phyloP scores from a whole-genome alignment of 768 basidiomycete species.

The Boletus rex-veris region DNA sequence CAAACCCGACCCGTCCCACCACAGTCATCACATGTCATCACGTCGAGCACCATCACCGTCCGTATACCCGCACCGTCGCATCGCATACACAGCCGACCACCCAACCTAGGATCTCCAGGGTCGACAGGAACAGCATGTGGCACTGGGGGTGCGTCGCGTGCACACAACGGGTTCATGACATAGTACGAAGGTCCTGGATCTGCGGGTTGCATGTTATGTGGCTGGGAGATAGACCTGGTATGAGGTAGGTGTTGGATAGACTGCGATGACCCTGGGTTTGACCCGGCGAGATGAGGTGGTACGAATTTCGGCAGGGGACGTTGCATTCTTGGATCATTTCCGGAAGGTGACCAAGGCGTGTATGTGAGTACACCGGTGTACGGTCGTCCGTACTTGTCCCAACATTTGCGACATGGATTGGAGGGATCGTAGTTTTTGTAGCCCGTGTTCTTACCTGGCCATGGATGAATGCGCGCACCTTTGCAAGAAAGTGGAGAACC shows the following conservation, averaged over 20 bases:
- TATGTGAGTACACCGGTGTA: slow-evolving; percentile 61
- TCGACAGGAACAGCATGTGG: slow-evolving; percentile 44
- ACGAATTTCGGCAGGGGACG: slow-evolving; percentile 26
- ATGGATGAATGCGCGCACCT: not conserved
- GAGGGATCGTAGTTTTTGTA: slow-evolving; percentile 67
- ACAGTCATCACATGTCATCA: slow-evolving; percentile 53
- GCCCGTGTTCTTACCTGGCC: slow-evolving; percentile 66
- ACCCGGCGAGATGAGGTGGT: slow-evolving; percentile 19
- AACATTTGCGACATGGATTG: slow-evolving; percentile 70
- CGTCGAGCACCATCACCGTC: slow-evolving; percentile 53
- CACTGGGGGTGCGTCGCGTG: slow-evolving; percentile 24
- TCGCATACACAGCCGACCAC: slow-evolving; percentile 61
- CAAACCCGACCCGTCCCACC: slow-evolving; percentile 61
- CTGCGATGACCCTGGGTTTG: not conserved
- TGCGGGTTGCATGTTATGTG: not conserved
- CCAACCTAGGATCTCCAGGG: slow-evolving; percentile 69
- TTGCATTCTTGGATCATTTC: slow-evolving; percentile 25
- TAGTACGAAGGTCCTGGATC: slow-evolving; percentile 19
- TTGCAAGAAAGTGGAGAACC: slow-evolving; percentile 7
- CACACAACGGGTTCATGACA: slow-evolving; percentile 22
- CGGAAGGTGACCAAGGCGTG: slow-evolving; percentile 37
- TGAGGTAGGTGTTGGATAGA: slow-evolving; percentile 9
- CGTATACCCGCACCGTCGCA: slow-evolving; percentile 59
- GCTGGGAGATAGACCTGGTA: slow-evolving; percentile 20
- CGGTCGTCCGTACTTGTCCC: slow-evolving; percentile 61